These are phyloP conservation scores for Cladosporium austrohemisphaericum DNA, from an alignment of 2,329 filamentous ascomycete genomes.

Conservation along the genomic window DNA sequence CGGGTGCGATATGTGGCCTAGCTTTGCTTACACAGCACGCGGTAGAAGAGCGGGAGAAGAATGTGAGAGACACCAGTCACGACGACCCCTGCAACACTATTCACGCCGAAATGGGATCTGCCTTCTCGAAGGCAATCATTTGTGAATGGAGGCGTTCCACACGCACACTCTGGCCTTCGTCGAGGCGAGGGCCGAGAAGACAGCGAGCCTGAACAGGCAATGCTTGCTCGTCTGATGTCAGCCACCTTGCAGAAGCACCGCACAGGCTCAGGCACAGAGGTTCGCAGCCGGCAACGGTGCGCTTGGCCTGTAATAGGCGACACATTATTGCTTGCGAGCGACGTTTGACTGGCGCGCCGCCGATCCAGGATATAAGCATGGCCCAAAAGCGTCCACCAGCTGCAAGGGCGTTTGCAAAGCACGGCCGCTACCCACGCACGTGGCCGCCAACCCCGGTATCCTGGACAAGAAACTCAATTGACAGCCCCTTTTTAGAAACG, in stretches of 20 bases:
- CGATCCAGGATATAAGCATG: not conserved
- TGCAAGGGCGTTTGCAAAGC: slow-evolving; percentile 7
- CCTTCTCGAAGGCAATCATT: slow-evolving; percentile 12
- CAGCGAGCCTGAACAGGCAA: not conserved
- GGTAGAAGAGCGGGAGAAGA: slow-evolving; percentile 15
- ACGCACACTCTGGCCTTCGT: not conserved
- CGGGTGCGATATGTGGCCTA: slow-evolving; percentile 8
- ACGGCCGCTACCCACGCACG: not conserved
- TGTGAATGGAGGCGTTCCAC: not conserved
- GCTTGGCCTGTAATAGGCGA: too few species aligned
- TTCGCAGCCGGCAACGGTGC: too few species aligned
- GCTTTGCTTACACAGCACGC: slow-evolving; percentile 11
- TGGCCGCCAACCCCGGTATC: slow-evolving; percentile 10
- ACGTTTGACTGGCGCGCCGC: not conserved
- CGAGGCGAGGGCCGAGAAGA: not conserved
- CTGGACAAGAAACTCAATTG: slow-evolving; percentile 7
- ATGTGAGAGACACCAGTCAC: not conserved
- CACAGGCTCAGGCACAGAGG: not conserved
- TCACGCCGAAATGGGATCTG: slow-evolving; percentile 1
- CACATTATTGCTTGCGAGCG: not conserved
- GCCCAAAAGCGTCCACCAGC: slow-evolving; percentile 3
- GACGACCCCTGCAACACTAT: not conserved
- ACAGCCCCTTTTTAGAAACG: slow-evolving; percentile 11
- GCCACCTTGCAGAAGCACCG: not conserved
- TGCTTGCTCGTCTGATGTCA: not conserved